Conservation (phyloP, 768 basidiomycete species). For the Boletus rufocinnamomeus region DNA sequence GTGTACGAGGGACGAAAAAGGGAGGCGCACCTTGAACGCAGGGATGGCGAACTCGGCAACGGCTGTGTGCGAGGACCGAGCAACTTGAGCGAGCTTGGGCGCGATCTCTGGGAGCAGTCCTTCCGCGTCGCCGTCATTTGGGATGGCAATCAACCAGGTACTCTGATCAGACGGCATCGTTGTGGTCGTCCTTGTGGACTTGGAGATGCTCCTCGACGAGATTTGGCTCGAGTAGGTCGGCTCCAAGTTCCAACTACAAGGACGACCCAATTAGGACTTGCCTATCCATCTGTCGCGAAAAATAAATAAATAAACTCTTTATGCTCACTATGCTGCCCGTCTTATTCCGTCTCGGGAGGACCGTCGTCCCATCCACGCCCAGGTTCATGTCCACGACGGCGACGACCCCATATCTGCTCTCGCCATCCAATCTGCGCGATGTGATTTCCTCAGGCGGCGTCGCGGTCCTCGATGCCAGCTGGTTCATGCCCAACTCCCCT, state of each 20-base stretch:
- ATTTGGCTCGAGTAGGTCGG: slow-evolving; percentile 3
- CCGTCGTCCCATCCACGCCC: slow-evolving; percentile 3
- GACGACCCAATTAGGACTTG: slow-evolving; percentile 19
- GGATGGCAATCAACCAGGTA: slow-evolving; percentile 90
- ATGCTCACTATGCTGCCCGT: slow-evolving; percentile 1
- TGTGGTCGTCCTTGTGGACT: slow-evolving; percentile 11
- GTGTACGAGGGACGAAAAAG: slow-evolving; percentile 1
- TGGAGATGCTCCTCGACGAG: slow-evolving; percentile 8
- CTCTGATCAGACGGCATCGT: slow-evolving; percentile 94
- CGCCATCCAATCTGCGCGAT: slow-evolving; percentile 49
- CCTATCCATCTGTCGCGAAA: background rate
- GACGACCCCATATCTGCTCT: slow-evolving; percentile 50
- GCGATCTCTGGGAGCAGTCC: slow-evolving; percentile 65
- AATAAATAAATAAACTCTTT: slow-evolving; percentile 10
- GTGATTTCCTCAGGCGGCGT: slow-evolving; percentile 34
- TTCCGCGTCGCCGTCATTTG: slow-evolving; percentile 83
- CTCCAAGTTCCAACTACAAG: background rate
- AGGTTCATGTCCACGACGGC: slow-evolving; percentile 42
- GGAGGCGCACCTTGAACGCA: slow-evolving; percentile 78
- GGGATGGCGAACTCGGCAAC: slow-evolving; percentile 75
- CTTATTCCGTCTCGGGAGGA: slow-evolving; percentile 12
- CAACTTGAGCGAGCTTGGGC: slow-evolving; percentile 60
- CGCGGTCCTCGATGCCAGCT: slow-evolving; percentile 72
- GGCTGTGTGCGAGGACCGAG: slow-evolving; percentile 49
- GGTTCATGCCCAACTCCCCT: slow-evolving; percentile 92